Conservation (phyloP, 805 yeast species). For the Zygosaccharomyces siamensis region DNA sequence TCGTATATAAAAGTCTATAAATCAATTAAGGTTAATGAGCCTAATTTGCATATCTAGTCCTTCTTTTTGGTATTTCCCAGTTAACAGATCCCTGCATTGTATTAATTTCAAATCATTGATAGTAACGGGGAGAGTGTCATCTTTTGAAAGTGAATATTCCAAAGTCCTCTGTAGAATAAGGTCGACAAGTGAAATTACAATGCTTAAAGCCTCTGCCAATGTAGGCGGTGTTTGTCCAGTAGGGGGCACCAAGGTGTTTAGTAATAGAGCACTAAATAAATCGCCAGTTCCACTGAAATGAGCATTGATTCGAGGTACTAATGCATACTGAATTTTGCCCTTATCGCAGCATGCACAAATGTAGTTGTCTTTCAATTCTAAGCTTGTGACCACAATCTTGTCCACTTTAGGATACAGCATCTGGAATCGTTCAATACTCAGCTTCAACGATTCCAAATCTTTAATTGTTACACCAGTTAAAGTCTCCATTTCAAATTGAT, state of each 20-base stretch:
- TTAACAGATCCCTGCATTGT: constrained; percentile 38
- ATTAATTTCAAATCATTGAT: constrained; percentile 44
- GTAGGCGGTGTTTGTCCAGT: constrained; percentile 4
- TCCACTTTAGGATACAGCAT: constrained; percentile 41
- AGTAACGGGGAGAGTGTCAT: background rate
- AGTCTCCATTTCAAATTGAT: constrained; percentile 68
- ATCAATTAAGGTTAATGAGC: background rate
- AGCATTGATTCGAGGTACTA: constrained; percentile 50
- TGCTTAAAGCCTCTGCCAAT: constrained; percentile 35
- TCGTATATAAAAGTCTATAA: constrained; percentile 1
- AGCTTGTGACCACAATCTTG: constrained; percentile 57
- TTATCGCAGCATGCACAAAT: constrained; percentile 26
- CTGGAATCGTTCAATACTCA: constrained; percentile 42
- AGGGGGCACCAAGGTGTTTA: constrained; percentile 34
- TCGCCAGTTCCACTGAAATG: constrained; percentile 74
- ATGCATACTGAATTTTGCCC: constrained; percentile 31
- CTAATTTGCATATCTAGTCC: background rate
- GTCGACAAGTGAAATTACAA: constrained; percentile 40
- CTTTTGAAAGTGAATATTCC: constrained; percentile 13
- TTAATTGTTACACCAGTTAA: constrained; percentile 45
- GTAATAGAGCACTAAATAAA: constrained; percentile 56
- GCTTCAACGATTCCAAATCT: constrained; percentile 36
- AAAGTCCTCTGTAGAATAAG: constrained; percentile 41
- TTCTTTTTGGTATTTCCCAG: background rate
- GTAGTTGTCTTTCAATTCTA: constrained; percentile 24